Base-by-base conservation (phyloP, 2,329 filamentous ascomycete genomes). In the Drechmeria coniospora region DNA sequence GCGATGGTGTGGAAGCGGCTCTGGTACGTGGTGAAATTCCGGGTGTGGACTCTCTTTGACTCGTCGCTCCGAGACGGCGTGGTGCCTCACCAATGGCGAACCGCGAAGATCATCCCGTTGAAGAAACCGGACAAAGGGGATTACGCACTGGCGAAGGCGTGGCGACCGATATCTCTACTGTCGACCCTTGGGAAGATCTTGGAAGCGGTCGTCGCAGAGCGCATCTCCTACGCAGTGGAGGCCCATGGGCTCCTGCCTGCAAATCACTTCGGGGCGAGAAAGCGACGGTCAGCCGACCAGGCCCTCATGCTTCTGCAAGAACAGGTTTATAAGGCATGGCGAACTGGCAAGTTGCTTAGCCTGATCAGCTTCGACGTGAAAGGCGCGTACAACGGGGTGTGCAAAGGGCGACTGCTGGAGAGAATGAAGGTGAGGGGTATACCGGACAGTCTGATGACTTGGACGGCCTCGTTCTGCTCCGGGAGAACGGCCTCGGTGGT, bases 351-450 rank as follows among this genome's bases (percentile, higher is more conserved):
- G 64, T 6, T 34, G 23, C 26, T 53, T 7, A 51, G 46, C 22
- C 39, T 56, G 10, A 36, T 53, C 25, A 50, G 44, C 30, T 56
- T 56, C 28, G 46, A 57, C 35, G 40, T 58, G 4, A 56, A 57
- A 34, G 51, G 53, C 13, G 52, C 49, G 28, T 57, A 52, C 32
- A 56, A 57, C 27, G 42, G 53, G 10, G 49, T 57, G 12, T 51
- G 35, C 19, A 51, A 51, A 30, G 40, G 50, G 25, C 31, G 46
- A 35, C 29, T 39, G 6, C 21, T 40, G 22, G 27, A 38, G 26
- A 36, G 37, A 24, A 16, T 41, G 17, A 21, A 13, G 22, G 38
- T 33, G 11, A 19, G 44, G 26, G 34, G 37, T 3, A 39, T 49
- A 13, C 42, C 36, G 8, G 11, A 26, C 10, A 15, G 17, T 3